Evolutionary conservation across 495 filamentous ascomycete species (phyloP).

Genomic region (Xylaria venustula): DNA sequence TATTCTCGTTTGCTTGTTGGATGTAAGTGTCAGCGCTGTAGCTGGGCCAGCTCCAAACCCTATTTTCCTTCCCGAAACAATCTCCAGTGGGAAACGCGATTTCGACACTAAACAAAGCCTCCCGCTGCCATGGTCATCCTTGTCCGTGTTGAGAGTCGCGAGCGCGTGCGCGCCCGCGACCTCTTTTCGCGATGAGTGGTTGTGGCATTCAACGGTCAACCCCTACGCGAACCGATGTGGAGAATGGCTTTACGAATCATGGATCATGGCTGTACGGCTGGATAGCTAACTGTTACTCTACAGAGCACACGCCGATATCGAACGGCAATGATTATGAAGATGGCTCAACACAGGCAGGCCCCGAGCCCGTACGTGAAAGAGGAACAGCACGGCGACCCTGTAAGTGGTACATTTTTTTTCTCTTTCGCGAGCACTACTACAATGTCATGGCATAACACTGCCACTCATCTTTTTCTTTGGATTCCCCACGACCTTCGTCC

Average conservation of each 20-base stretch:
- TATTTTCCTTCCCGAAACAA: no score
- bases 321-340: constrained; percentile 30
- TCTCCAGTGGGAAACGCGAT: no score
- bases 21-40: no score
- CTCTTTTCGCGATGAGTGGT: not conserved
- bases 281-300: constrained; percentile 12
- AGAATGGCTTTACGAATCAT: constrained; percentile 13
- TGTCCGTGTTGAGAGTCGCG: not conserved
- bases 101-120: not conserved
- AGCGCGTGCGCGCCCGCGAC: not conserved
- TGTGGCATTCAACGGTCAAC: not conserved
- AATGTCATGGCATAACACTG: not conserved
- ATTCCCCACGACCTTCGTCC: not conserved
- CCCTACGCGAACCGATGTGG: constrained; percentile 1
- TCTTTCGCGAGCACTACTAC: not conserved
- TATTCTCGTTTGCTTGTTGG: not conserved
- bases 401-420: constrained; percentile 21
- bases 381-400: constrained; percentile 25
- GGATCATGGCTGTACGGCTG: constrained; percentile 12
- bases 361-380: constrained; percentile 30
- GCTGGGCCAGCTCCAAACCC: no score
- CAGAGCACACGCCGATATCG: constrained; percentile 18
- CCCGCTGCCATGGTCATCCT: constrained; percentile 10
- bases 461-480: not conserved
- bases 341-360: constrained; percentile 31